A percentile compares a stretch with the other conserved stretches of the same genome.
Evolutionary conservation across 768 basidiomycete genomes (phyloP).

Genomic region (Sporobolomyces roseus): DNA sequence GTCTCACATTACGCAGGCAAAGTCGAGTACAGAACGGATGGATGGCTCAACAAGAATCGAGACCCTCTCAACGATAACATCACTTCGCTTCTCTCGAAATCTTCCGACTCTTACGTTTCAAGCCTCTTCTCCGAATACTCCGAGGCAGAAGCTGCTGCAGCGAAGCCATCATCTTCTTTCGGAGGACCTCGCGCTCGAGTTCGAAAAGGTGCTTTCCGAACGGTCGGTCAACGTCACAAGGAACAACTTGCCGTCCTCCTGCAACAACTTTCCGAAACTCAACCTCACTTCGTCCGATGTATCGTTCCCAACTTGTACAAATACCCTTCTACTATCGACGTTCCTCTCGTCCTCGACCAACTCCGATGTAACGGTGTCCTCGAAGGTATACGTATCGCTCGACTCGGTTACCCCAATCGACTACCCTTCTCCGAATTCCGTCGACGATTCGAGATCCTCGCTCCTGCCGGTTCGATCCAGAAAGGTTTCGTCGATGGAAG

Average conservation of each 20-base stretch:
- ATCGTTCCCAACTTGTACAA: constrained; percentile 93
- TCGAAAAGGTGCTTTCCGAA: constrained; percentile 96
- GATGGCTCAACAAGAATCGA: constrained; percentile 99
- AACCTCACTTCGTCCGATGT: constrained; percentile 96
- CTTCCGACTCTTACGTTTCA: constrained; percentile 75
- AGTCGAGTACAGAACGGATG: constrained; percentile 91
- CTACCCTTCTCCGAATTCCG: constrained; percentile 96
- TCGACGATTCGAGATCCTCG: constrained; percentile 91
- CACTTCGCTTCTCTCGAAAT: constrained; percentile 76
- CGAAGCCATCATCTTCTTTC: constrained; percentile 22
- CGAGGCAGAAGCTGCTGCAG: constrained; percentile 52
- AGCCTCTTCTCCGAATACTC: constrained; percentile 76
- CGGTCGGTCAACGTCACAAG: constrained; percentile 89
- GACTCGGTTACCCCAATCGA: constrained; percentile 93
- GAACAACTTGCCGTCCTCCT: constrained; percentile 90
- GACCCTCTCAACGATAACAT: constrained; percentile 96
- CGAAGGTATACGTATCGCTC: constrained; percentile 95
- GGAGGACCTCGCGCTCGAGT: constrained; percentile 57
- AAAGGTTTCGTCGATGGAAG: constrained; percentile 97
- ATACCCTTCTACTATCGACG: constrained; percentile 84
- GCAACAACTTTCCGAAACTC: constrained; percentile 83
- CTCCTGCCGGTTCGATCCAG: constrained; percentile 69
- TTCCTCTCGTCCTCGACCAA: constrained; percentile 92
- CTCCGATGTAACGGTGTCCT: constrained; percentile 97
- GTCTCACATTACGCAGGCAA: constrained; percentile 94